These are phyloP conservation scores for Haplosporangium sp. DNA, from an alignment of 371 early-diverging fungal genomes.

Conservation along the genomic window DNA sequence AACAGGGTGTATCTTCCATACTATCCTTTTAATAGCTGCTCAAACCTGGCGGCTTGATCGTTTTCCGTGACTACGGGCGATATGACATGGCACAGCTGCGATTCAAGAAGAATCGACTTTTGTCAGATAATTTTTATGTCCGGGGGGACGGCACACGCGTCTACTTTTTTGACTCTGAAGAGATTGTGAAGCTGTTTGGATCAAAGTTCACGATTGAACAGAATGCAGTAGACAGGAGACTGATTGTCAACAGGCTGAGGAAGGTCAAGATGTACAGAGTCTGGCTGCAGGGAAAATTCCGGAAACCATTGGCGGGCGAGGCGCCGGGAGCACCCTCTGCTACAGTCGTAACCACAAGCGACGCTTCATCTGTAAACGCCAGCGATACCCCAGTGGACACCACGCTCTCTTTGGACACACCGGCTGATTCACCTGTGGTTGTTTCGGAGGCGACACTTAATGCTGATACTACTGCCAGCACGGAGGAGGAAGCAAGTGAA, in stretches of 20 bases:
- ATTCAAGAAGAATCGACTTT: slow-evolving; percentile 78
- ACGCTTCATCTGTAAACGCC: neutral
- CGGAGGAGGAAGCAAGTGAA: neutral
- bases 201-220: slow-evolving; percentile 77
- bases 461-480: neutral
- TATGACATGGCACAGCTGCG: slow-evolving; percentile 92
- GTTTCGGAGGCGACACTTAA: neutral
- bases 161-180: slow-evolving; percentile 72
- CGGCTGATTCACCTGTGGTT: slow-evolving; percentile 17
- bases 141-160: slow-evolving; percentile 88
- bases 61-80: slow-evolving; percentile 91
- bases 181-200: slow-evolving; percentile 70
- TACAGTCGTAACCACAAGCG: slow-evolving; percentile 32
- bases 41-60: slow-evolving; percentile 79
- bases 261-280: slow-evolving; percentile 98
- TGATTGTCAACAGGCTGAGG: slow-evolving; percentile 93
- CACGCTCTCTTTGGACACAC: slow-evolving; percentile 18
- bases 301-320: slow-evolving; percentile 65
- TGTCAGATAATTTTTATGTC: slow-evolving; percentile 87
- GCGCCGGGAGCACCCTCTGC: slow-evolving; percentile 38
- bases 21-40: slow-evolving; percentile 57
- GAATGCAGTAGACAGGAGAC: slow-evolving; percentile 92
- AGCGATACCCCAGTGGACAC: slow-evolving; percentile 6
- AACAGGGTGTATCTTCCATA: neutral
- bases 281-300: slow-evolving; percentile 97